Conservation (phyloP, 805 yeast species). For the Komagataella pseudopastoris region DNA sequence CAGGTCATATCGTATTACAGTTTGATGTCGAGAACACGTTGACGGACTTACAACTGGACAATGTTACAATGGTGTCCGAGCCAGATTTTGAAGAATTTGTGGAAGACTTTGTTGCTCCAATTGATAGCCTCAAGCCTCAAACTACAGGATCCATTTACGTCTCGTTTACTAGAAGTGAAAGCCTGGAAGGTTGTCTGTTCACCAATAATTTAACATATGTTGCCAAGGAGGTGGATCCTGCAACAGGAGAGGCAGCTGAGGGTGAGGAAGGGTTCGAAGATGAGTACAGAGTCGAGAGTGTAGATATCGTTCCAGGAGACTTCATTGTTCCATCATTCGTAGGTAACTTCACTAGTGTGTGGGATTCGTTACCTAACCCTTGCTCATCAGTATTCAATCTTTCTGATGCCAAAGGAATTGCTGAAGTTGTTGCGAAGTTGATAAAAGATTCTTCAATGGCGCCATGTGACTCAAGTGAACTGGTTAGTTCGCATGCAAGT, state of each 20-base stretch:
- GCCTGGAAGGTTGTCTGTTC: slow-evolving; percentile 28
- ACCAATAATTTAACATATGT: slow-evolving; percentile 60
- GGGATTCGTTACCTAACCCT: slow-evolving; percentile 61
- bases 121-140: slow-evolving; percentile 60
- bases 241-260: slow-evolving; percentile 50
- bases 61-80: slow-evolving; percentile 58
- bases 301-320: slow-evolving; percentile 68
- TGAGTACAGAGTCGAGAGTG: slow-evolving; percentile 81
- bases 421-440: slow-evolving; percentile 45
- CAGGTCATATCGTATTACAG: slow-evolving; percentile 62
- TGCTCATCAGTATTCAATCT: slow-evolving; percentile 56
- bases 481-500: slow-evolving; percentile 38
- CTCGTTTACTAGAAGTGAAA: slow-evolving; percentile 50
- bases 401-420: slow-evolving; percentile 29
- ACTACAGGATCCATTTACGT: slow-evolving; percentile 67
- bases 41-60: slow-evolving; percentile 60
- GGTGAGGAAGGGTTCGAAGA: slow-evolving; percentile 83
- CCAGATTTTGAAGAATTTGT: slow-evolving; percentile 42
- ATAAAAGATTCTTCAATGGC: slow-evolving; percentile 41
- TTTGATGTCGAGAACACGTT: slow-evolving; percentile 78
- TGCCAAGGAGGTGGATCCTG: slow-evolving; percentile 67
- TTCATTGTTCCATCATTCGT: slow-evolving; percentile 66
- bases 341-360: slow-evolving; percentile 59
- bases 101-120: slow-evolving; percentile 66
- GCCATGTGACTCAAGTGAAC: slow-evolving; percentile 65